Evolutionary conservation across 2,329 filamentous ascomycete genomes (phyloP), one percentile per base, ranked within the genome.

Genomic region (Apiospora marii): DNA sequence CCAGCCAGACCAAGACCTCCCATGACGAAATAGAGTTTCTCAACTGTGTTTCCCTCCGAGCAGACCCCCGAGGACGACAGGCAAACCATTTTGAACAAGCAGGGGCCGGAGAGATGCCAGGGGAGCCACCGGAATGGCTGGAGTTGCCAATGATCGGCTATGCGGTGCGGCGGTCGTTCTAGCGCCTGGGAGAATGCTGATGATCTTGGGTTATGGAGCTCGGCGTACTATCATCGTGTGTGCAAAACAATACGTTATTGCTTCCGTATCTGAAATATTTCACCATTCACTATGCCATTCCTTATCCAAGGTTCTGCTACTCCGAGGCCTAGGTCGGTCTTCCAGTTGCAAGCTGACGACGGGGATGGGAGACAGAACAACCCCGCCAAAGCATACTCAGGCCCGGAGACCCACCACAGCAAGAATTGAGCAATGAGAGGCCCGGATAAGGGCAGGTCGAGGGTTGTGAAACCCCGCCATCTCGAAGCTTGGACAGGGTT

Each of bases 401-500:
- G 58, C 34, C 58, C 22, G 19, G n/a, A 12, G 46, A 12, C 58
- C 58, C 58, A 41, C 58, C 12, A 37, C 16, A 64, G 58, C 58
- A 64, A 41, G 19, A 64, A 64, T 64, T 64, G 58, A 64, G 58
- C 58, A 64, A 64, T 64, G 19, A 64, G 58, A 64, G 58, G 12
- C 34, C 34, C 58, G 22, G 58, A 37, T 64, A 37, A 64, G 41
- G 53, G 30, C 22, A 51, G 49, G 49, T 64, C 58, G n/a, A 64
- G 58, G 41, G 58, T 64, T 64, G 34, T 64, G 58, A 64, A 64
- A 64, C 58, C 58, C 58, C 58, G 58, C 58, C 58, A 64, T 64
- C 30, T 41, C 41, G 58, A 37, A 64, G 58, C 58, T 64, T 41
- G 58, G 58, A 64, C 58, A 64, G 58, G 58, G 58, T 64, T 64